A percentile compares a stretch with the other conserved stretches of the same genome.
phyloP scores from a whole-genome alignment of 1,284 basidiomycete genomes.

The Gymnopus androsaceus region DNA sequence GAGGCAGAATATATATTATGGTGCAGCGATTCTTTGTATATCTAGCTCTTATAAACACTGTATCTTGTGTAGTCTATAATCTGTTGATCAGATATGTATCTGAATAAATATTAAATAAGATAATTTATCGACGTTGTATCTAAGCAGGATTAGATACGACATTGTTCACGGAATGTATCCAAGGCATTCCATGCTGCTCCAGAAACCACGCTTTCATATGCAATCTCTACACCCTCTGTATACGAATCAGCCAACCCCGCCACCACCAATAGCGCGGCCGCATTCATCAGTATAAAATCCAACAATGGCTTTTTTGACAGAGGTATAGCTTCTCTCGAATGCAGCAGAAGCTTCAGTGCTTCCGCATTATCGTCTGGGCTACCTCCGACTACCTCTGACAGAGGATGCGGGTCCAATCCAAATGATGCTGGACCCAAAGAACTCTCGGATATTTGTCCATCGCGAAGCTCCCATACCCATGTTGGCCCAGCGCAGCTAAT shows the following conservation, averaged over 20 bases:
- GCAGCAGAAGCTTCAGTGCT: constrained; percentile 62
- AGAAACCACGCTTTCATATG: constrained; percentile 70
- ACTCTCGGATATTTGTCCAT: constrained; percentile 54
- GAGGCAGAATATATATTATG: too few species aligned
- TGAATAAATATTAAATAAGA: too few species aligned
- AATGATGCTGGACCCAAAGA: constrained; percentile 65
- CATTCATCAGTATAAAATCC: constrained; percentile 87
- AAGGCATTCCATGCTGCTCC: constrained; percentile 81
- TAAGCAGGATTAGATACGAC: not conserved
- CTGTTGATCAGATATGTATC: too few species aligned
- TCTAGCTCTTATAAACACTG: too few species aligned
- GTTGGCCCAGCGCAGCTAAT: constrained; percentile 93
- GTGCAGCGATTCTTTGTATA: too few species aligned
- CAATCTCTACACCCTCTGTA: constrained; percentile 72
- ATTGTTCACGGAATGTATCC: constrained; percentile 34
- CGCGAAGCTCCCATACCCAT: constrained; percentile 65
- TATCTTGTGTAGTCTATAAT: too few species aligned
- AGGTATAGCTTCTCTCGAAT: constrained; percentile 52
- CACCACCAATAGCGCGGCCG: constrained; percentile 81
- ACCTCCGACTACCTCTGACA: constrained; percentile 72
- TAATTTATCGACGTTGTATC: too few species aligned
- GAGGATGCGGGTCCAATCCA: constrained; percentile 69
- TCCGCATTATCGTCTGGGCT: constrained; percentile 75
- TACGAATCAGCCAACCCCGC: constrained; percentile 73
- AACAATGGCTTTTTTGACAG: constrained; percentile 58